These are phyloP conservation scores for Buddleja alternifolia DNA, from an alignment of 257 asterid species.

Conservation along the genomic window DNA sequence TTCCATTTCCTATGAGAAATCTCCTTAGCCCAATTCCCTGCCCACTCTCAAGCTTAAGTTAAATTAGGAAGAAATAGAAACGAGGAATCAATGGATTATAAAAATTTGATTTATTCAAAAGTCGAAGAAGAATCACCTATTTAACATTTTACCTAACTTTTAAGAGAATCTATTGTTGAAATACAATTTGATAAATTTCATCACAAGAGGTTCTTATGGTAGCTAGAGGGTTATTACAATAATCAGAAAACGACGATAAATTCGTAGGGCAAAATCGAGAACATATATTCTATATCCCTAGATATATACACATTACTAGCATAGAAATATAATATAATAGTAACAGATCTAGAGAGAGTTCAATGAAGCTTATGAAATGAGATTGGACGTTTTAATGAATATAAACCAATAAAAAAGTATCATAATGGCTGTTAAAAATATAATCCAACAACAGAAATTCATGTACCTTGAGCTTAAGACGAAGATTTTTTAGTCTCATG, in stretches of 20 bases:
- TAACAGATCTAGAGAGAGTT: not conserved
- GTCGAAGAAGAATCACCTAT: no score
- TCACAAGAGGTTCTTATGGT: no score
- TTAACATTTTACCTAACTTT: no score
- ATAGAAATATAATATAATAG: no score
- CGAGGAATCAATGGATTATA: not conserved
- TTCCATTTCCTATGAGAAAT: conserved; percentile 34
- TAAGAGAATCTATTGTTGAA: no score
- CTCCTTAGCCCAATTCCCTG: conserved; percentile 42
- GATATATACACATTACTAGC: no score
- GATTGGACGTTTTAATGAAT: not conserved
- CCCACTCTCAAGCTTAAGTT: not conserved
- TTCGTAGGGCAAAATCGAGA: no score
- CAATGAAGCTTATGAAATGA: not conserved
- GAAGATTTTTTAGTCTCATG: conserved; percentile 55
- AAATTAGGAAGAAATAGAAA: not conserved
- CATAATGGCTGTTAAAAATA: not conserved
- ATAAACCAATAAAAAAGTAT: not conserved
- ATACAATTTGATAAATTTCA: no score
- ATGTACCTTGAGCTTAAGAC: conserved; percentile 54
- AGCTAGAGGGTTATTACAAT: no score
- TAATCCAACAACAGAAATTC: not conserved
- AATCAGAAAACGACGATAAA: no score
- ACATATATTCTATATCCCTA: no score
- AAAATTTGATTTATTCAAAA: no score